Evolutionary conservation across 352 stramenopile species (phyloP).

Genomic region (Peronospora farinosa): DNA sequence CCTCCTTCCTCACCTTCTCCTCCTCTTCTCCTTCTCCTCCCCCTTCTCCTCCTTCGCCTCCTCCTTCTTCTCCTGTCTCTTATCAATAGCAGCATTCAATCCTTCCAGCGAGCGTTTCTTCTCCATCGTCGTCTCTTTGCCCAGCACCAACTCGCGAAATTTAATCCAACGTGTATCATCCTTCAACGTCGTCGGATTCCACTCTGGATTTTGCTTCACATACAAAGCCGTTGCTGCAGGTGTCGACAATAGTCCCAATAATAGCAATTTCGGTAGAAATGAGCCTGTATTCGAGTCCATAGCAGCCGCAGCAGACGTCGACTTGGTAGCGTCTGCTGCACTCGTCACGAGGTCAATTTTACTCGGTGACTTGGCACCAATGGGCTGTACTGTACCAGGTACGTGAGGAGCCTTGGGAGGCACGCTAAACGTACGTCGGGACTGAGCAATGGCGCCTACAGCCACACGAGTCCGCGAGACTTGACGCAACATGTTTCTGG

Average conservation of each 20-base stretch:
- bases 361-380: constrained; percentile 8
- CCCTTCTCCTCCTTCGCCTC: constrained; percentile 19
- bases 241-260: constrained; percentile 43
- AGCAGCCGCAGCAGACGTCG: constrained; percentile 17
- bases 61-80: constrained; percentile 29
- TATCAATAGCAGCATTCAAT: constrained; percentile 42
- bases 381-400: constrained; percentile 3
- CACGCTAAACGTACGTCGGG: constrained; percentile 13
- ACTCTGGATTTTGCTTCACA: constrained; percentile 70
- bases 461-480: constrained; percentile 19
- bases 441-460: constrained; percentile 6
- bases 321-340: not conserved
- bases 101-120: constrained; percentile 36
- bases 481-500: constrained; percentile 27
- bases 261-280: constrained; percentile 42
- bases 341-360: not conserved
- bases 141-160: constrained; percentile 71
- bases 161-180: constrained; percentile 62
- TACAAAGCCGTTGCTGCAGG: constrained; percentile 56
- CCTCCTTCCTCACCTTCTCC: constrained; percentile 9
- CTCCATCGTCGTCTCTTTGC: constrained; percentile 18
- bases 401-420: constrained; percentile 10
- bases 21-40: constrained; percentile 19
- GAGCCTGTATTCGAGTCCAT: constrained; percentile 36
- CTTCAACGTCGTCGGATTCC: constrained; percentile 58